A percentile compares a stretch with the other conserved stretches of the same genome.
These are phyloP conservation scores for Capsicum pubescens DNA, from an alignment of 257 asterid genomes.

Conservation along the genomic window DNA sequence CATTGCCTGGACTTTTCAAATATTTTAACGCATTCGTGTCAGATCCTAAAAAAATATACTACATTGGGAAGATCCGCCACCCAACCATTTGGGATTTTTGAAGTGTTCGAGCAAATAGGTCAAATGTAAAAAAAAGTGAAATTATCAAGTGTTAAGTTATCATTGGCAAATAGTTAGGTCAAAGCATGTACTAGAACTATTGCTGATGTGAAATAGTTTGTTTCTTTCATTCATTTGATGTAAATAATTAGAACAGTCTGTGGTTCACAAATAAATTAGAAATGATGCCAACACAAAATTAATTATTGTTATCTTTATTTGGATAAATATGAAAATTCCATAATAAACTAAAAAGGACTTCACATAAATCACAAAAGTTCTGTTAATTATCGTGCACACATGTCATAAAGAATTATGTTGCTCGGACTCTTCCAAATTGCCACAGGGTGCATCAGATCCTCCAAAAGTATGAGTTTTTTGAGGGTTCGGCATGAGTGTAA, in stretches of 20 bases:
- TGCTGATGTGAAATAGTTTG: not conserved
- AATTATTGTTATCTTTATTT: not conserved
- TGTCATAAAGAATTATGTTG: not conserved
- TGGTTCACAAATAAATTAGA: not conserved
- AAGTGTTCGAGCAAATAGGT: too few species aligned
- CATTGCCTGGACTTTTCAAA: too few species aligned
- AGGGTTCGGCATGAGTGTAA: too few species aligned
- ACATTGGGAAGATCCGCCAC: too few species aligned
- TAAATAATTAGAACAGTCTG: not conserved
- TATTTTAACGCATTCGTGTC: too few species aligned
- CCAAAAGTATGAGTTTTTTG: too few species aligned
- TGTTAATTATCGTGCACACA: not conserved
- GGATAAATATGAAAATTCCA: not conserved
- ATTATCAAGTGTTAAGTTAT: not conserved
- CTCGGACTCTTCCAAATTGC: too few species aligned
- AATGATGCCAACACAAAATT: not conserved
- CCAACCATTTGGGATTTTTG: too few species aligned
- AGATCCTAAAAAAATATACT: too few species aligned
- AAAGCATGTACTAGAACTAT: not conserved
- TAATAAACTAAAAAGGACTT: not conserved
- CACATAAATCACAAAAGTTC: not conserved
- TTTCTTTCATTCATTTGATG: not conserved
- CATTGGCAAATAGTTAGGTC: not conserved
- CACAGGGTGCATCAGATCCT: too few species aligned
- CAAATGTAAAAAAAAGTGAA: too few species aligned